A percentile compares a stretch with the other conserved stretches of the same genome.
These are phyloP conservation scores for Gynandropsis gynandra DNA, from an alignment of 345 rosid genomes.

Conservation along the genomic window DNA sequence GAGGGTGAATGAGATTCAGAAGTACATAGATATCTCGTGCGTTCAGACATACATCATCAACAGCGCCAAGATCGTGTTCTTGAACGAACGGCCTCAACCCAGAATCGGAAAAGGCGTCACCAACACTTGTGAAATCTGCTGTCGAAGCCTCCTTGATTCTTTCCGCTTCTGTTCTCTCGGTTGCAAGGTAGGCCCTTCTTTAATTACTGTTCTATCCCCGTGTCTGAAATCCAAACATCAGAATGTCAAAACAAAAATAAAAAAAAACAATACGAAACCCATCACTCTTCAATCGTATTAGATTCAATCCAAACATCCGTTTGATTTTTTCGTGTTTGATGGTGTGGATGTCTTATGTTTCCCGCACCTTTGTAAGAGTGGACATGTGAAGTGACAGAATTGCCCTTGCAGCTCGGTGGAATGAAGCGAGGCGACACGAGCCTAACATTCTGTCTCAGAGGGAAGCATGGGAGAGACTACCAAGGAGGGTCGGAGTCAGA, in stretches of 20 bases:
- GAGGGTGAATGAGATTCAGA: constrained; percentile 82
- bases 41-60: constrained; percentile 89
- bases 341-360: constrained; percentile 14
- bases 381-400: not conserved
- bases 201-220: no score
- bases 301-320: not conserved
- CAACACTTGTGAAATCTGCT: constrained; percentile 80
- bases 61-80: constrained; percentile 85
- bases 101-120: constrained; percentile 93
- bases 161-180: constrained; percentile 92
- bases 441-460: constrained; percentile 50
- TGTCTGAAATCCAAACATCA: no score
- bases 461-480: constrained; percentile 41
- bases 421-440: constrained; percentile 54
- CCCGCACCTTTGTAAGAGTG: not conserved
- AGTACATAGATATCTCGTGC: constrained; percentile 68
- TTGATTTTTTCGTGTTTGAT: not conserved
- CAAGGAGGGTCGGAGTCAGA: constrained; percentile 59
- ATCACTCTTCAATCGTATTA: no score
- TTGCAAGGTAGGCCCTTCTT: constrained; percentile 41
- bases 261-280: no score
- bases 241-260: no score
- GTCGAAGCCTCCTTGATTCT: constrained; percentile 85
- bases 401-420: constrained; percentile 52
- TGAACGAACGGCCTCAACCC: constrained; percentile 82